Evolutionary conservation across 2,329 filamentous ascomycete species (phyloP).

Genomic region (Pestalotiopsis fici): DNA sequence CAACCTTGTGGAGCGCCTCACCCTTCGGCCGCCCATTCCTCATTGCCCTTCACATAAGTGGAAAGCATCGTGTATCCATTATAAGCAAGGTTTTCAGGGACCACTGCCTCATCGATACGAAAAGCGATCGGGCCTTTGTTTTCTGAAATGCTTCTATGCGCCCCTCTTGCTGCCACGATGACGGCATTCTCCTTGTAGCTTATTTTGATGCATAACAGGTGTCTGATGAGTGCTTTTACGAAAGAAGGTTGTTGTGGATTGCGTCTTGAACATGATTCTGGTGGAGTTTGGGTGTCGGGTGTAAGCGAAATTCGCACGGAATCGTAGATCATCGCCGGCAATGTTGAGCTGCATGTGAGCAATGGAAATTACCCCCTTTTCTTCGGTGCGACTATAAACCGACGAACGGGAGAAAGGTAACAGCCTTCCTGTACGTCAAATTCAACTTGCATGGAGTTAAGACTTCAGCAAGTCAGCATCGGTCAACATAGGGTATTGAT

Average conservation of each 20-base stretch:
- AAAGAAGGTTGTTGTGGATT: too few relatives aligned
- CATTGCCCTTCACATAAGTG: background rate
- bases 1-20: constrained; percentile 2
- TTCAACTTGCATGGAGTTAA: too few relatives aligned
- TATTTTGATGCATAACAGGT: background rate
- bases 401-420: too few relatives aligned
- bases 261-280: too few relatives aligned
- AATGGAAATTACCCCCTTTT: background rate
- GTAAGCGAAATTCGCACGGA: background rate
- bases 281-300: background rate
- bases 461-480: too few relatives aligned
- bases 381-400: too few relatives aligned
- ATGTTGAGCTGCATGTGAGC: background rate
- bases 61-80: background rate
- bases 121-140: background rate
- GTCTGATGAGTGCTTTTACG: too few relatives aligned
- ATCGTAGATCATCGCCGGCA: background rate
- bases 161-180: background rate
- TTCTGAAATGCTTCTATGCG: background rate
- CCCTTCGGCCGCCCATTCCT: background rate
- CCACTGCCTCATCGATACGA: background rate
- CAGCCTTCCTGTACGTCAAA: too few relatives aligned
- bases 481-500: background rate
- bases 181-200: background rate
- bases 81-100: background rate